A percentile compares a stretch with the other conserved stretches of the same genome.
Conservation (phyloP, 352 stramenopile genomes). For the Phytophthora chlamydospora region DNA sequence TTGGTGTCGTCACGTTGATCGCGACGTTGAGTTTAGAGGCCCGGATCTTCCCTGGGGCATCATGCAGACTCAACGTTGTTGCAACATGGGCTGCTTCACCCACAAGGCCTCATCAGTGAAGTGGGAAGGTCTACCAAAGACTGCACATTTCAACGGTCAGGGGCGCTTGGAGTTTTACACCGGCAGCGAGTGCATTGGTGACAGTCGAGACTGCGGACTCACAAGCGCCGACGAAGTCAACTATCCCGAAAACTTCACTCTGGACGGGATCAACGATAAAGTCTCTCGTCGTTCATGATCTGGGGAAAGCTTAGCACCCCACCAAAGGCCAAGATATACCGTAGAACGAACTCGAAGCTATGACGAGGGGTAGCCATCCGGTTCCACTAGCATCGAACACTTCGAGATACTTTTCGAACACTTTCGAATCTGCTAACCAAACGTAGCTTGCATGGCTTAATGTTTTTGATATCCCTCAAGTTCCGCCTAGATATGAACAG, state of each 20-base stretch:
- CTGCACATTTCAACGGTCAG: conserved; percentile 1
- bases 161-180: conserved; percentile 10
- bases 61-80: neutral
- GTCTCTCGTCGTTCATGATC: conserved; percentile 15
- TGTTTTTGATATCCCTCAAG: too few relatives aligned
- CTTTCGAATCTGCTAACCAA: too few relatives aligned
- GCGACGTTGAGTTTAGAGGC: conserved; percentile 1
- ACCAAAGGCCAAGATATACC: conserved; percentile 6
- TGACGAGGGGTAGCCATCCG: too few relatives aligned
- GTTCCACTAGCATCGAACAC: too few relatives aligned
- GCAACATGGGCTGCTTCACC: neutral
- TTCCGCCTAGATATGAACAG: too few relatives aligned
- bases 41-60: neutral
- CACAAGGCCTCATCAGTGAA: conserved; percentile 3
- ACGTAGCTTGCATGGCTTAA: too few relatives aligned
- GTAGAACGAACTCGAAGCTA: neutral
- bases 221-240: neutral
- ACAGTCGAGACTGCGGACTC: conserved; percentile 1
- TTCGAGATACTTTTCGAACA: too few relatives aligned
- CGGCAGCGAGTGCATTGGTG: neutral
- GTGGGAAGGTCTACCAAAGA: conserved; percentile 4
- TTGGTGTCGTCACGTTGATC: conserved; percentile 22
- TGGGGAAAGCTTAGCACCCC: neutral
- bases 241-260: neutral
- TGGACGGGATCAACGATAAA: conserved; percentile 10